Conservation (phyloP, 2,329 filamentous ascomycete genomes). For the Leptographium flavum region DNA sequence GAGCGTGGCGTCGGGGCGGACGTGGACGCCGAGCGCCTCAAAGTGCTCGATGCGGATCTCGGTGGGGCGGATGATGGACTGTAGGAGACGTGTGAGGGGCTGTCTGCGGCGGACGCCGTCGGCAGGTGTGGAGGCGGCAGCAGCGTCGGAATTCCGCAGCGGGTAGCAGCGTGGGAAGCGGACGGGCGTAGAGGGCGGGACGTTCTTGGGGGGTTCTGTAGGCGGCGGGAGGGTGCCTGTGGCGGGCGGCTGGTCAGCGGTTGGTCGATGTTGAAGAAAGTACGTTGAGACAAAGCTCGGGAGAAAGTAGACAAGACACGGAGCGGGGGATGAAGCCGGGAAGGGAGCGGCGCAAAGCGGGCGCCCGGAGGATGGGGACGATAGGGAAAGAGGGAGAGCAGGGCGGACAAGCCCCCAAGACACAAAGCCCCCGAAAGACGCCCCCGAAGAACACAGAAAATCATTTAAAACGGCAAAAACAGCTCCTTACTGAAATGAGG, state of each 20-base stretch:
- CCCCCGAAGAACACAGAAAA: no score
- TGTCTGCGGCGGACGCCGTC: slow-evolving; percentile 1
- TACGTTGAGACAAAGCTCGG: neutral
- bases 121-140: neutral
- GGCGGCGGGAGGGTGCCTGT: slow-evolving; percentile 8
- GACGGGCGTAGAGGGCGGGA: slow-evolving; percentile 42
- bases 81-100: slow-evolving; percentile 35
- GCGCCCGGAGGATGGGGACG: no score
- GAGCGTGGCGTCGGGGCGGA: slow-evolving; percentile 33
- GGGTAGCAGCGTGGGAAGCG: slow-evolving; percentile 31
- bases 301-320: neutral
- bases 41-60: slow-evolving; percentile 36
- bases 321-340: no score
- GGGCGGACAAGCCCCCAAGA: no score
- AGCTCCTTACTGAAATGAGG: slow-evolving; percentile 22
- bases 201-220: slow-evolving; percentile 28
- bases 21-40: slow-evolving; percentile 41
- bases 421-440: no score
- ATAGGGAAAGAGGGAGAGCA: neutral
- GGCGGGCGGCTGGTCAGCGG: no score
- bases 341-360: no score
- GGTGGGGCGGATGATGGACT: slow-evolving; percentile 36
- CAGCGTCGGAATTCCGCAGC: slow-evolving; percentile 10
- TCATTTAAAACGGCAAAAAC: neutral
- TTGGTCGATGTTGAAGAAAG: no score